phyloP scores from a whole-genome alignment of 106 monocot genomes.

The Platanthera zijinensis region DNA sequence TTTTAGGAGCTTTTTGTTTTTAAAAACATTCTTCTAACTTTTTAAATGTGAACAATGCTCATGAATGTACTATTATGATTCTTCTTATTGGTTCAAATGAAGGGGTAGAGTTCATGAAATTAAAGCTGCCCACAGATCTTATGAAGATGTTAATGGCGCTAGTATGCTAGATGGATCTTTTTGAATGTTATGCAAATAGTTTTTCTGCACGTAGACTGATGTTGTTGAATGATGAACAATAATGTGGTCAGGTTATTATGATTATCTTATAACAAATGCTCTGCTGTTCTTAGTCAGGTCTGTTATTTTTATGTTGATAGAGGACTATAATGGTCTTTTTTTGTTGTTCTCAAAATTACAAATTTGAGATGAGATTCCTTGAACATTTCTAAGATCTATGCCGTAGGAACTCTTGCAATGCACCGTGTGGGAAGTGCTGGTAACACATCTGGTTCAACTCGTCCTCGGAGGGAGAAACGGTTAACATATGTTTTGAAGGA shows the following conservation, averaged over 20 bases:
- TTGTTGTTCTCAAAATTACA: neutral
- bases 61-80: neutral
- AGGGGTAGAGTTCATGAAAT: neutral
- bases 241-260: neutral
- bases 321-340: neutral
- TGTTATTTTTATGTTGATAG: neutral
- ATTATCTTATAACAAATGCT: neutral
- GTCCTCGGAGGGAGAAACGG: constrained; percentile 89
- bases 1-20: neutral
- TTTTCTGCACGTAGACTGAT: neutral
- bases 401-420: constrained; percentile 39
- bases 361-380: neutral
- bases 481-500: constrained; percentile 91
- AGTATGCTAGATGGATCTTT: neutral
- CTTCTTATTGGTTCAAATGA: neutral
- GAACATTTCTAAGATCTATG: constrained; percentile 1
- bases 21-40: neutral
- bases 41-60: constrained; percentile 3
- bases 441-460: constrained; percentile 62
- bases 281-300: neutral
- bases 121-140: neutral
- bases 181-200: neutral
- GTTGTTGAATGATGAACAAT: neutral
- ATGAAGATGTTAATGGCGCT: neutral
- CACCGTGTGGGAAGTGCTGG: constrained; percentile 92